phyloP scores from a whole-genome alignment of 768 basidiomycete species.

The Krasilnikovozyma curviuscula region DNA sequence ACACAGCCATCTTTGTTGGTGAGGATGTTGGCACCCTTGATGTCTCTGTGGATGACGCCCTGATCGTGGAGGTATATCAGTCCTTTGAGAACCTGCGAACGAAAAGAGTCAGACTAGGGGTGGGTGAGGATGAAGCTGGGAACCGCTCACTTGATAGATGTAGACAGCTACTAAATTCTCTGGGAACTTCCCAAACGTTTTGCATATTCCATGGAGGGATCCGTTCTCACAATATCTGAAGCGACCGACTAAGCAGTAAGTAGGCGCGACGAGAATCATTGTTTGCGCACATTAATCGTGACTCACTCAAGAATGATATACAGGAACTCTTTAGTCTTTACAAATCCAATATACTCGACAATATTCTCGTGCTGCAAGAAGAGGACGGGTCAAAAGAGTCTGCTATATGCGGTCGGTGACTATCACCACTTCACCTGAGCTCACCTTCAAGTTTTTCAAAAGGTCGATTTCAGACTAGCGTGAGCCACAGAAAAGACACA shows the following conservation, averaged over 20 bases:
- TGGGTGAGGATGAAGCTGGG: background rate
- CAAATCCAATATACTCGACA: slow-evolving; percentile 97
- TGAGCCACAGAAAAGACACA: background rate
- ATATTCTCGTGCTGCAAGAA: slow-evolving; percentile 68
- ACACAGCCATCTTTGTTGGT: slow-evolving; percentile 98
- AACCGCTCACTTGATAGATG: slow-evolving; percentile 46
- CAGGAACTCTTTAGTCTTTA: slow-evolving; percentile 78
- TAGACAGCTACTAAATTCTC: slow-evolving; percentile 92
- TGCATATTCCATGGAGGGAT: slow-evolving; percentile 81
- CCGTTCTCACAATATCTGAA: slow-evolving; percentile 91
- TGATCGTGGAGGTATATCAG: slow-evolving; percentile 95
- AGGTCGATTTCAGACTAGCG: slow-evolving; percentile 85
- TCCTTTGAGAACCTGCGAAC: slow-evolving; percentile 52
- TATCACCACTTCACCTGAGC: background rate
- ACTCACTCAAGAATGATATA: slow-evolving; percentile 90
- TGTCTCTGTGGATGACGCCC: slow-evolving; percentile 97
- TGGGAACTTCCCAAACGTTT: slow-evolving; percentile 95
- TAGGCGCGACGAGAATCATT: background rate
- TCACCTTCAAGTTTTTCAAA: slow-evolving; percentile 85
- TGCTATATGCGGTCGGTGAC: background rate
- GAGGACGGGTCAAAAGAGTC: background rate
- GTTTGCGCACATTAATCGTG: background rate
- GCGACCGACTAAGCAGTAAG: background rate
- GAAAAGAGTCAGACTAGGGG: background rate
- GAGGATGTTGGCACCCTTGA: slow-evolving; percentile 96